phyloP scores from a whole-genome alignment of 208 protist genomes.

The Strigomonas oncopelti region DNA sequence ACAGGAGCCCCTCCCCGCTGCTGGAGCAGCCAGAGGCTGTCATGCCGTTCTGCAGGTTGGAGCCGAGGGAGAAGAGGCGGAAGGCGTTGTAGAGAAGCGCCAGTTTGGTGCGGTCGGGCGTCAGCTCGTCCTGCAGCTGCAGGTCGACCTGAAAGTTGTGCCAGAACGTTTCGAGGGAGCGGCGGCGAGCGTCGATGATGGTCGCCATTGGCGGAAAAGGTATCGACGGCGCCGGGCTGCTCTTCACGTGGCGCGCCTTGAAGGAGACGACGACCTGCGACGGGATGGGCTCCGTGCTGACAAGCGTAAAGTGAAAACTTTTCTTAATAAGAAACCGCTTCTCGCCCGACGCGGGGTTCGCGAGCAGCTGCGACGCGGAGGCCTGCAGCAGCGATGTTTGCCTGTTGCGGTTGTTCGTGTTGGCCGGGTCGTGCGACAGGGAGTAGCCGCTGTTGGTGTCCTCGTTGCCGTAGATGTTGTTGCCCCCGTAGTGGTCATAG shows the following conservation, averaged over 20 bases:
- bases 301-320: slow-evolving; percentile 42
- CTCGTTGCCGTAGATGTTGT: slow-evolving; percentile 12
- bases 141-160: slow-evolving; percentile 65
- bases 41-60: slow-evolving; percentile 68
- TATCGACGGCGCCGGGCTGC: background rate
- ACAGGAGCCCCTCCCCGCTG: slow-evolving; percentile 58
- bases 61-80: slow-evolving; percentile 65
- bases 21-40: slow-evolving; percentile 61
- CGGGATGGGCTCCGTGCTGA: slow-evolving; percentile 44
- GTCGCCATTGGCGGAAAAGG: slow-evolving; percentile 31
- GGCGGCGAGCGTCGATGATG: slow-evolving; percentile 42
- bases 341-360: background rate
- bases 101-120: slow-evolving; percentile 62
- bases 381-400: background rate
- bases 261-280: slow-evolving; percentile 59
- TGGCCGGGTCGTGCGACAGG: background rate
- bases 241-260: slow-evolving; percentile 43
- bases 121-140: slow-evolving; percentile 77
- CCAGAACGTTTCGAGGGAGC: slow-evolving; percentile 63
- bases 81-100: slow-evolving; percentile 79
- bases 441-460: slow-evolving; percentile 4
- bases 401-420: background rate
- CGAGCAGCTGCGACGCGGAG: background rate
- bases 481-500: slow-evolving; percentile 13
- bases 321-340: slow-evolving; percentile 57